Evolutionary conservation across 106 monocot genomes (phyloP), one percentile per base, ranked within the genome.

Genomic region (Dendrobium catenatum): DNA sequence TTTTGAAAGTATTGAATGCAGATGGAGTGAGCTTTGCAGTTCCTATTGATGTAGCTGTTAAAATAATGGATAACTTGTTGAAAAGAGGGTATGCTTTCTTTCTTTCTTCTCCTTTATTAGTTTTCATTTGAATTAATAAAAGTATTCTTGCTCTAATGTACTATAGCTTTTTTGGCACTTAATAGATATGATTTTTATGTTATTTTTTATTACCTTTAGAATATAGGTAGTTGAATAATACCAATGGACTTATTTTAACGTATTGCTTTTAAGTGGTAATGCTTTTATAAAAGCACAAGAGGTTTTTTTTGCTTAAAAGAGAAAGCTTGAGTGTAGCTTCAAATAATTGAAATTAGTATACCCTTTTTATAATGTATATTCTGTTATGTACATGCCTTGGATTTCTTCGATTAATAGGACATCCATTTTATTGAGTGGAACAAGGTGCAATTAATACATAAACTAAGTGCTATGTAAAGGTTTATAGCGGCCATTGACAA

Each of bases 1-100:
- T 95, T 20, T 88, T 98, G 93, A 98, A 98, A 85, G 80, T 93
- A 80, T 55, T 79, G 31, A 84, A 68, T 84, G 98, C 95, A 66
- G 91, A 93, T 87, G 98, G 98, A 40, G 81, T 98, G 86, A 95
- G 93, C 77, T 98, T 98, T 87, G 98, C 98, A 26, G 89, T 98
- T 24, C 94, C 98, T 72, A 91, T 98, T 81, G 93, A 98, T 75
- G 87, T 88, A 16, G 88, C 89, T 77, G 51, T 75, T 2, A 95
- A 94, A 87, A 93, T 98, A 77, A 81, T 98, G 46, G 93, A 90
- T 40, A 89, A 93, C 6, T 95, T 98, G 66, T 88, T 80, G 79
- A 91, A 91, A 83, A 89, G 83, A 79, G 95, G 91, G 98, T 98
- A 91, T 61, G 84, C 6, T 54, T 75, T 46, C 10, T 84, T 48